Evolutionary conservation across 1,139 yeast species (phyloP).

Genomic region (Blastobotrys malaysiensis): DNA sequence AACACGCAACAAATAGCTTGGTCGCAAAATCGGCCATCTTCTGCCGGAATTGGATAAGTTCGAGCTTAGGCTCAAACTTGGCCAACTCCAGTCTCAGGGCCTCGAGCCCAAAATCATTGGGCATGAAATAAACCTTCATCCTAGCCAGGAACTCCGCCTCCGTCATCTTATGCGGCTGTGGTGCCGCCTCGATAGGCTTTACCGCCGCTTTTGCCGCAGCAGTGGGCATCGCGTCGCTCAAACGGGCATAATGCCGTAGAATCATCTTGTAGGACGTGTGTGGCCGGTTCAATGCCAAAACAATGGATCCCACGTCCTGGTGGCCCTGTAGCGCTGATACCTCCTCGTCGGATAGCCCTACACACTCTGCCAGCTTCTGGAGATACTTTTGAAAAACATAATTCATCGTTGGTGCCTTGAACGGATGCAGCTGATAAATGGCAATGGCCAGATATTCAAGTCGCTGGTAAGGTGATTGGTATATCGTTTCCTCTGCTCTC

Average conservation of each 20-base stretch:
- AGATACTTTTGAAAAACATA: background rate
- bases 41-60: background rate
- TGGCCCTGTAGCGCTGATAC: background rate
- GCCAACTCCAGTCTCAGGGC: background rate
- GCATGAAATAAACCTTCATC: background rate
- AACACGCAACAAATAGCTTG: background rate
- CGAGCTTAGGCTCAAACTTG: background rate
- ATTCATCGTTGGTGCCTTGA: background rate
- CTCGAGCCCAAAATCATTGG: background rate
- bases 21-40: background rate
- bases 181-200: background rate
- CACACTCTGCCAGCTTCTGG: background rate
- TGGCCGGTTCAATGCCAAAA: background rate
- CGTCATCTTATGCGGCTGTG: background rate
- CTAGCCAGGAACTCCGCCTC: background rate
- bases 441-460: background rate
- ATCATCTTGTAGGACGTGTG: background rate
- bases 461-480: background rate
- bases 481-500: background rate
- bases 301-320: background rate
- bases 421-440: background rate
- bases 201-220: background rate
- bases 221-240: background rate
- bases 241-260: background rate
- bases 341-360: background rate